Base-by-base conservation (phyloP, 2,329 filamentous ascomycete species). In the Rhynchosporium graminicola region DNA sequence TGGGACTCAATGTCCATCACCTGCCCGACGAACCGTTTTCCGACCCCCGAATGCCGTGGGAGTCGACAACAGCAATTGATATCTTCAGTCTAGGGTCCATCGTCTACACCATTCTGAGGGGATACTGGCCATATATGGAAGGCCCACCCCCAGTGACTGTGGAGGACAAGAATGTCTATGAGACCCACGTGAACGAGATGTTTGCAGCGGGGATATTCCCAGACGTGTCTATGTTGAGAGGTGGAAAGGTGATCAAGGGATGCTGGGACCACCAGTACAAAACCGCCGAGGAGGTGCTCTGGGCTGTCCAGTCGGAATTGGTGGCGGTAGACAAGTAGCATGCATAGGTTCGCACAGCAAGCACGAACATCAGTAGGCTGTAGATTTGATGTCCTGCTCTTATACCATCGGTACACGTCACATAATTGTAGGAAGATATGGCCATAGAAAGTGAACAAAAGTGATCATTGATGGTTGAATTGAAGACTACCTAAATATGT, bases 391-490 rank as follows among this genome's bases (percentile, higher is more conserved):
- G 52, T 60, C 57, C 38, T 60, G 54, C 58, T n/a, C 58, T 42
- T 60, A 46, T 60, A 13, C 58, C 47, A 60, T 60, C 3, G 38
- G 26, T 60, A 31, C 55, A 64, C 48, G 61, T 61, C 48, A 58
- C 47, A 61, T 61, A 59, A 64, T 56, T 64, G 57, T 36, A 45
- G 45, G 38, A 65, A 60, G 56, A 52, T 43, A 65, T 65, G 57
- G 57, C 54, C 60, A 42, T 59, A 64, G 55, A 59, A 64, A 50
- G 59, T 12, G 59, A 64, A 52, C 15, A 63, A 61, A 36, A 57
- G 59, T 59, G 42, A 59, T 61, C 33, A 51, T 59, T 59, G 61
- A 15, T 26, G 31, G 47, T 51, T 4, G 28, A 51, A 51, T 51
- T 51, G n/a, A 3, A 51, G 47, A 61, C 54, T 61, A 63, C 58